Evolutionary conservation across 768 basidiomycete species (phyloP), one percentile per base, ranked within the genome.

Genomic region (Albatrellus ellisii): DNA sequence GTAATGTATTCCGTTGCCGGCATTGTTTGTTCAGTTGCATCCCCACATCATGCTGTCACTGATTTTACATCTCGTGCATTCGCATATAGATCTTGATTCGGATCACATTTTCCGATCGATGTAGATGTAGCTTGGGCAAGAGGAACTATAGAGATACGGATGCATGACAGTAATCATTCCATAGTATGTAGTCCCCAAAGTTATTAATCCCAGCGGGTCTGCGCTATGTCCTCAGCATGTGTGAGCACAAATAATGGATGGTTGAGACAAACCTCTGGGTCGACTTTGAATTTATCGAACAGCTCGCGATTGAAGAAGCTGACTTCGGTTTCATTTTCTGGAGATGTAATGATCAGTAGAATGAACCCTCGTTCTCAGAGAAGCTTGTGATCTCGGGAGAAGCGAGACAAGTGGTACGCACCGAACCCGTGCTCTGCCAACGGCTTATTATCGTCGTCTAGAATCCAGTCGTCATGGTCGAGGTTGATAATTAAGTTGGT

Each of bases 401-500:
- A n/a, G 24, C 26, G 21, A 26, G 14, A 25, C 14, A 9, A 27
- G 32, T n/a, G 20, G 38, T 18, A 62, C 79, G 43, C 44, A 92
- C 94, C 85, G 36, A 92, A 73, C 14, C 82, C 89, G 26, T 73
- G 60, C 4, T 78, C 73, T 2, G 67, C 74, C n/a, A 99, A 68
- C 1, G 64, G 67, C 53, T 70, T 73, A 6, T 56, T 56, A 29
- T 80, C 79, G 48, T 89, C 77, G 36, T 73, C 63, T 12, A 91
- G 61, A 47, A 97, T 86, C 86, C 90, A 94, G 7, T 89, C 85
- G 44, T 98, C 94, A 54, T 92, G 75, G 54, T 95, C 90, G 44
- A 98, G 72, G 60, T 99, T 99, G 56, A 99, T 97, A 60, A 99
- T 97, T 22, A 99, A 69, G 63, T 99, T 98, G 25, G 85, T 85